Evolutionary conservation across 345 rosid species (phyloP).

Genomic region (Eucalyptus melliodora): DNA sequence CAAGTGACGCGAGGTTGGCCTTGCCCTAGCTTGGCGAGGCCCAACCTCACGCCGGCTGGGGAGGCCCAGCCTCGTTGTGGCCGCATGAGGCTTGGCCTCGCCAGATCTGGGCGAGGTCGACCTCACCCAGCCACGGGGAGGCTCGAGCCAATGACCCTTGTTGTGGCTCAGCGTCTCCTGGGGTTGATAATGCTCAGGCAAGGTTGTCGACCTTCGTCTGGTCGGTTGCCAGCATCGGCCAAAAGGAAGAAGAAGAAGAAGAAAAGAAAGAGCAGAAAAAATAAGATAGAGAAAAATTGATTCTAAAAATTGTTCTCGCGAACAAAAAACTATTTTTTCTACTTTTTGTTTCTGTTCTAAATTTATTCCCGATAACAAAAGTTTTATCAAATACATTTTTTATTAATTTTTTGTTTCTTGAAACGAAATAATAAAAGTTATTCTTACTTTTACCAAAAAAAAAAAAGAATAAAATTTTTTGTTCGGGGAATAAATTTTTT

Average conservation of each 20-base stretch:
- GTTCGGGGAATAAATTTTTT: accelerated
- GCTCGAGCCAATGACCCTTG: accelerated
- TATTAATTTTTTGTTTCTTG: too few species aligned
- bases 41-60: accelerated
- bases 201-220: accelerated
- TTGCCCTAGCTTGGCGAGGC: too few species aligned
- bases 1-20: accelerated
- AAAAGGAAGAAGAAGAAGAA: too few species aligned
- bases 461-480: too few species aligned
- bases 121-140: accelerated
- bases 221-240: accelerated
- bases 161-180: accelerated
- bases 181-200: accelerated
- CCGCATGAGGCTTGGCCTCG: accelerated
- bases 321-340: too few species aligned
- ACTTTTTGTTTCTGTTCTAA: accelerated
- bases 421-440: too few species aligned
- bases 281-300: too few species aligned
- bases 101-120: accelerated
- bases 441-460: too few species aligned
- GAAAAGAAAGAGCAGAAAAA: too few species aligned
- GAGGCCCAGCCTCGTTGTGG: too few species aligned
- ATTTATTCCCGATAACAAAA: too few species aligned
- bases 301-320: accelerated
- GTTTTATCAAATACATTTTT: accelerated